phyloP scores from a whole-genome alignment of 2,329 filamentous ascomycete genomes.

The Curvularia lunata region DNA sequence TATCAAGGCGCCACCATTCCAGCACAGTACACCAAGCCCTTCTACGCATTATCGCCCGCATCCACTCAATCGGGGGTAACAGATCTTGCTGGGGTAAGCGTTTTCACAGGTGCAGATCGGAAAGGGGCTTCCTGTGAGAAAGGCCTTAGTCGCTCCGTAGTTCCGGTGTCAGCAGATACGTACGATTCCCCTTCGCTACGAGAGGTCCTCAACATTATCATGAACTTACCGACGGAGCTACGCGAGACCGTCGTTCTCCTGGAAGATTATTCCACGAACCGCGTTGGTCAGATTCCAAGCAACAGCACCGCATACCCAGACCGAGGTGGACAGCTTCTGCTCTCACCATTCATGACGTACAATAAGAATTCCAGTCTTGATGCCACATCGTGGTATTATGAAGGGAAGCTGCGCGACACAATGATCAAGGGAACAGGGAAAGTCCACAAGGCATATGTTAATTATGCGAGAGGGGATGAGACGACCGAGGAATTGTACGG shows the following conservation, averaged over 20 bases:
- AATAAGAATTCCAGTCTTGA: slow-evolving; percentile 23
- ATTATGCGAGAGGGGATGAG: slow-evolving; percentile 44
- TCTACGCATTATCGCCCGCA: slow-evolving; percentile 24
- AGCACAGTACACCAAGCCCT: slow-evolving; percentile 22
- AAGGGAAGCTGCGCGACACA: slow-evolving; percentile 16
- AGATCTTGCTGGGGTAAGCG: slow-evolving; percentile 26
- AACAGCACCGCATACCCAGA: slow-evolving; percentile 31
- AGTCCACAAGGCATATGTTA: slow-evolving; percentile 36
- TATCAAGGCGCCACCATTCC: slow-evolving; percentile 28
- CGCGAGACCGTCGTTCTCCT: slow-evolving; percentile 22
- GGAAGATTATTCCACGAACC: slow-evolving; percentile 27
- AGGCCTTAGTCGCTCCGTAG: slow-evolving; percentile 16
- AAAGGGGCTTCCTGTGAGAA: slow-evolving; percentile 25
- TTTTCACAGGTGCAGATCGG: slow-evolving; percentile 11
- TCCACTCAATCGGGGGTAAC: slow-evolving; percentile 16
- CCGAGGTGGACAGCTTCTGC: slow-evolving; percentile 22
- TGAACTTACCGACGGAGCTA: slow-evolving; percentile 17
- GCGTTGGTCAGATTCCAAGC: slow-evolving; percentile 19
- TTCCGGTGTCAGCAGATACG: slow-evolving; percentile 19
- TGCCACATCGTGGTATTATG: slow-evolving; percentile 15
- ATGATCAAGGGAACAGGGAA: slow-evolving; percentile 20
- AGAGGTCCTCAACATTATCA: slow-evolving; percentile 22
- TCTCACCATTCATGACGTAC: slow-evolving; percentile 23
- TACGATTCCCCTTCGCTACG: slow-evolving; percentile 21
- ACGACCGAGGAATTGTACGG: slow-evolving; percentile 42